Conservation (phyloP, 1,284 basidiomycete species). For the Boletus semigastroideus region DNA sequence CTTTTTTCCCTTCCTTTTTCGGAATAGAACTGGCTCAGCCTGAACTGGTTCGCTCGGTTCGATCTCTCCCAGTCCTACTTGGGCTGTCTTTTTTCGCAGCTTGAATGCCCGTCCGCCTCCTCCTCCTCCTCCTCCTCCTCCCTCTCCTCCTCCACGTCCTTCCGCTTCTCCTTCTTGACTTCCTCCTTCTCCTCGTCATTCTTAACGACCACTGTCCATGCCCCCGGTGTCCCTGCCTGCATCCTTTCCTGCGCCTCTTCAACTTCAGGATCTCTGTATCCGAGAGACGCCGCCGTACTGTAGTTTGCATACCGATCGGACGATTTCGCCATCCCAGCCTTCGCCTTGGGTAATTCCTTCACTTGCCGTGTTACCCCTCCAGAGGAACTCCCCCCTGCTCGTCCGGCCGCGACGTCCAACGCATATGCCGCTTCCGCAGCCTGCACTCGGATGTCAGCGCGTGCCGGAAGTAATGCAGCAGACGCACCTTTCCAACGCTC, state of each 20-base stretch:
- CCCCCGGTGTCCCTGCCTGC: slow-evolving; percentile 74
- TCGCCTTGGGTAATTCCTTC: slow-evolving; percentile 29
- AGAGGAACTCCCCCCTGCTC: slow-evolving; percentile 40
- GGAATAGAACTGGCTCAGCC: slow-evolving; percentile 18
- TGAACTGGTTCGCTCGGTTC: slow-evolving; percentile 12
- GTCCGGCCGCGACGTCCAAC: slow-evolving; percentile 68
- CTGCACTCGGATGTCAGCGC: slow-evolving; percentile 35
- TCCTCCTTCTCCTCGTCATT: background rate
- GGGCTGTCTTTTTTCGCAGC: slow-evolving; percentile 57
- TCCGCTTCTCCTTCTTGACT: slow-evolving; percentile 11
- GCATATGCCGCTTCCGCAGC: slow-evolving; percentile 76
- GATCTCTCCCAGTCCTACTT: slow-evolving; percentile 60
- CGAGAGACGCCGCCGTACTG: slow-evolving; percentile 80
- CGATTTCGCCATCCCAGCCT: slow-evolving; percentile 48
- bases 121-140: slow-evolving; percentile 20
- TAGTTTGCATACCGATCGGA: slow-evolving; percentile 83
- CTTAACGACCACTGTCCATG: slow-evolving; percentile 73
- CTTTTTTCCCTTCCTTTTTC: slow-evolving; percentile 16
- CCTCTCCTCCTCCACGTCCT: slow-evolving; percentile 42
- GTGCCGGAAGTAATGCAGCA: background rate
- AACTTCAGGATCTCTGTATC: slow-evolving; percentile 73
- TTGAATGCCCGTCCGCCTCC: slow-evolving; percentile 62
- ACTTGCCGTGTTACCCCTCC: background rate
- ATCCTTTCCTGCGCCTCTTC: slow-evolving; percentile 61
- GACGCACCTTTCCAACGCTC: slow-evolving; percentile 73